Evolutionary conservation across 345 rosid genomes (phyloP).

Genomic region (Anacardium occidentale): DNA sequence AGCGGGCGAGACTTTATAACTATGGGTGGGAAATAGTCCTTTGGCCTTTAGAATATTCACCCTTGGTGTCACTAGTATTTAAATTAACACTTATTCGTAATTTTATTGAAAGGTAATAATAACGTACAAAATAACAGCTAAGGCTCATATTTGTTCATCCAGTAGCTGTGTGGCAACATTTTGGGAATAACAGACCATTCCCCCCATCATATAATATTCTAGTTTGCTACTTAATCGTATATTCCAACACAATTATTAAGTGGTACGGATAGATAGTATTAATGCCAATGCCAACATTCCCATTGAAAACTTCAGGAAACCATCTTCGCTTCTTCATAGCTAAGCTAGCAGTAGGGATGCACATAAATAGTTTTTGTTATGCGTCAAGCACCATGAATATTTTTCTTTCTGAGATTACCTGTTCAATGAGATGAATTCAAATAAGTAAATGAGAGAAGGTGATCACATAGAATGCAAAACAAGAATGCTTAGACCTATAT

Average conservation of each 20-base stretch:
- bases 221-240: neutral
- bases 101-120: neutral
- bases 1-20: no score
- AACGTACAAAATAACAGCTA: neutral
- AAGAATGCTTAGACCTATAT: neutral
- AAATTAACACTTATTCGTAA: no score
- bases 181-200: neutral
- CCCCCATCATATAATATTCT: neutral
- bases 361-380: neutral
- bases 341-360: neutral
- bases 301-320: neutral
- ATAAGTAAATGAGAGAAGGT: neutral
- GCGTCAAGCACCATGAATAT: neutral
- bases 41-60: no score
- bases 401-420: slow-evolving; percentile 34
- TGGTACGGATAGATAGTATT: neutral
- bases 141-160: neutral
- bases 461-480: neutral
- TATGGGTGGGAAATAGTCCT: no score
- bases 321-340: neutral
- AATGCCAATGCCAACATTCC: neutral
- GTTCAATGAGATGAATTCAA: slow-evolving; percentile 10
- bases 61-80: no score
- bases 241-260: neutral
- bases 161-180: neutral